Evolutionary conservation across 1,284 basidiomycete genomes (phyloP).

Genomic region (Trichosporon ovoides): DNA sequence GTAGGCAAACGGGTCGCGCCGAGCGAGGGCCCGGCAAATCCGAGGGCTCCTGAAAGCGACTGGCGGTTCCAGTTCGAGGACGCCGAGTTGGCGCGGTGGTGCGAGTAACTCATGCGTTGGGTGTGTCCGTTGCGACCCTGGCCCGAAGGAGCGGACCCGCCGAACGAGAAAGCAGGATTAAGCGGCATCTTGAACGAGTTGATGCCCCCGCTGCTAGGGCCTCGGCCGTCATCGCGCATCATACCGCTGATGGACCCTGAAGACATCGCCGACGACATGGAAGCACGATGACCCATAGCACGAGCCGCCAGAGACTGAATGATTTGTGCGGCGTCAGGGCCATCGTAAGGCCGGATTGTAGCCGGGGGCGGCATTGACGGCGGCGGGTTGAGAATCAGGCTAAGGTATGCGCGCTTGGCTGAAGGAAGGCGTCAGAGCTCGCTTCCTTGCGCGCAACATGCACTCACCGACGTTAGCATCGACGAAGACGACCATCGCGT

Average conservation of each 20-base stretch:
- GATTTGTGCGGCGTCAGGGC: conserved; percentile 82
- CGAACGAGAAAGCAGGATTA: conserved; percentile 21
- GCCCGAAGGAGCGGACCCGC: conserved; percentile 13
- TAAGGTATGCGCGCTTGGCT: conserved; percentile 92
- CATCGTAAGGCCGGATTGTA: conserved; percentile 83
- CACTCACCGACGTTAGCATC: conserved; percentile 53
- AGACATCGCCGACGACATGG: conserved; percentile 29
- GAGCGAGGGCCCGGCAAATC: conserved; percentile 21
- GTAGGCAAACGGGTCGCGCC: conserved; percentile 32
- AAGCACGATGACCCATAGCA: conserved; percentile 41
- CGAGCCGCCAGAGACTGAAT: conserved; percentile 76
- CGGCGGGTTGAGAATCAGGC: conserved; percentile 75
- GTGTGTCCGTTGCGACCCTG: conserved; percentile 10
- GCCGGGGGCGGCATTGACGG: conserved; percentile 61
- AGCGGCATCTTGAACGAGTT: conserved; percentile 33
- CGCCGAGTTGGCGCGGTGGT: conserved; percentile 32
- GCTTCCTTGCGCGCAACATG: background rate
- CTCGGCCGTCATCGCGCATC: conserved; percentile 11
- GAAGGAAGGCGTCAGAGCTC: conserved; percentile 10
- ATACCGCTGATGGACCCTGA: conserved; percentile 12
- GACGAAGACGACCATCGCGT: conserved; percentile 88
- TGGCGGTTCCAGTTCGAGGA: conserved; percentile 33
- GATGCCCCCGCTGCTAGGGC: conserved; percentile 13
- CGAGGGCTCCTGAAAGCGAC: conserved; percentile 27
- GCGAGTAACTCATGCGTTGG: conserved; percentile 18